phyloP scores from a whole-genome alignment of 371 early-diverging fungal species.

The Mucor sp. region DNA sequence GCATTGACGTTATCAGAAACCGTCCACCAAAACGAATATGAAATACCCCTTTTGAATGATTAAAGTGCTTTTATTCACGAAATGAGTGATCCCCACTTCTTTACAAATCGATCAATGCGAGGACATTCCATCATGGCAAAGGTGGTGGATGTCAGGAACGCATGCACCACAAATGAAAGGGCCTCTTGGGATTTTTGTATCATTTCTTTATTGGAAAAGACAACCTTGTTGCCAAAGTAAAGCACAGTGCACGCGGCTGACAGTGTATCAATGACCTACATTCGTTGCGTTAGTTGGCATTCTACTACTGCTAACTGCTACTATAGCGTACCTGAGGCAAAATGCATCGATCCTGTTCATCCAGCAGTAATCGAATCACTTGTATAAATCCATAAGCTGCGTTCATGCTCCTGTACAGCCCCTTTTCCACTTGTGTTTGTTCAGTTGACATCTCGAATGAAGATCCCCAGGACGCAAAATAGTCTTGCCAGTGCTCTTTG shows the following conservation, averaged over 20 bases:
- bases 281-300: background rate
- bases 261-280: conserved; percentile 24
- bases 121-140: conserved; percentile 12
- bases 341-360: conserved; percentile 24
- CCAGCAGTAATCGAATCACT: conserved; percentile 15
- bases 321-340: conserved; percentile 25
- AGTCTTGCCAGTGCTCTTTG: conserved; percentile 22
- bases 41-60: background rate
- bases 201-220: background rate
- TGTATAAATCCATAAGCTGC: conserved; percentile 31
- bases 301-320: too few species aligned
- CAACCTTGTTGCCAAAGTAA: conserved; percentile 36
- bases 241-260: conserved; percentile 30
- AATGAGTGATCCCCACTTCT: conserved; percentile 8
- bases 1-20: conserved; percentile 11
- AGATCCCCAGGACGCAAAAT: conserved; percentile 8
- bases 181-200: conserved; percentile 9
- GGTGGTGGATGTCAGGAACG: background rate
- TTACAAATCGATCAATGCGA: conserved; percentile 8
- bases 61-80: background rate
- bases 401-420: conserved; percentile 23
- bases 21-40: background rate
- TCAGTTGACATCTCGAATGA: background rate
- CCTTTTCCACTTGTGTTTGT: conserved; percentile 18
- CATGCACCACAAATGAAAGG: conserved; percentile 7